These are phyloP conservation scores for Trichoderma citrinoviride DNA, from an alignment of 2,329 filamentous ascomycete species.

Conservation along the genomic window DNA sequence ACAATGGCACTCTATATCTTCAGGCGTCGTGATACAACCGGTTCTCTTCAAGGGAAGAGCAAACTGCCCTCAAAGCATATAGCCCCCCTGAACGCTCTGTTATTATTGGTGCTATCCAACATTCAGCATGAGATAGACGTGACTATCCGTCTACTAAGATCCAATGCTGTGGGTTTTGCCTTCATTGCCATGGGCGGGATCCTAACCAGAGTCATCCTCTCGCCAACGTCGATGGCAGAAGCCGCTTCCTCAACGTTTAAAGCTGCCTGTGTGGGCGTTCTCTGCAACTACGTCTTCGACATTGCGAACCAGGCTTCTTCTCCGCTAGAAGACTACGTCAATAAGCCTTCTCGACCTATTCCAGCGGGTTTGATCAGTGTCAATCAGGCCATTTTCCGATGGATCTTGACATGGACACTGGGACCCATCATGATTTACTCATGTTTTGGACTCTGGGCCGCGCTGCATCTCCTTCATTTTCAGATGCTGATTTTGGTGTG, in stretches of 20 bases:
- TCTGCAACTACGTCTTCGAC: neutral
- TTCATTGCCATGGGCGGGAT: neutral
- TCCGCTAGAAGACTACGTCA: neutral
- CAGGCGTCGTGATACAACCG: neutral
- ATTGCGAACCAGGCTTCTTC: neutral
- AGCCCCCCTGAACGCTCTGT: no score
- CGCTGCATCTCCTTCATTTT: neutral
- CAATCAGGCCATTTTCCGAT: neutral
- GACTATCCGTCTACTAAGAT: neutral
- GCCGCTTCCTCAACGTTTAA: neutral
- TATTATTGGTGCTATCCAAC: no score
- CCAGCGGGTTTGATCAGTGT: neutral
- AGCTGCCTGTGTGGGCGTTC: neutral
- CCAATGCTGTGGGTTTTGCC: neutral
- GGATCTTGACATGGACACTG: neutral
- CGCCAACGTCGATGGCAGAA: neutral
- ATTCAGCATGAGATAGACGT: neutral
- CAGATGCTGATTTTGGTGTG: neutral
- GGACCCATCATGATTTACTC: neutral
- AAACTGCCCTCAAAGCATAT: neutral
- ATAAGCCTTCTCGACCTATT: neutral
- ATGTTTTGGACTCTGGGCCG: neutral
- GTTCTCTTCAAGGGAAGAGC: no score
- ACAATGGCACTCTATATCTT: neutral
- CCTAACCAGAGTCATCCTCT: neutral